phyloP scores from a whole-genome alignment of 2,329 filamentous ascomycete genomes.

The Paecilomyces dactylethromorphus region DNA sequence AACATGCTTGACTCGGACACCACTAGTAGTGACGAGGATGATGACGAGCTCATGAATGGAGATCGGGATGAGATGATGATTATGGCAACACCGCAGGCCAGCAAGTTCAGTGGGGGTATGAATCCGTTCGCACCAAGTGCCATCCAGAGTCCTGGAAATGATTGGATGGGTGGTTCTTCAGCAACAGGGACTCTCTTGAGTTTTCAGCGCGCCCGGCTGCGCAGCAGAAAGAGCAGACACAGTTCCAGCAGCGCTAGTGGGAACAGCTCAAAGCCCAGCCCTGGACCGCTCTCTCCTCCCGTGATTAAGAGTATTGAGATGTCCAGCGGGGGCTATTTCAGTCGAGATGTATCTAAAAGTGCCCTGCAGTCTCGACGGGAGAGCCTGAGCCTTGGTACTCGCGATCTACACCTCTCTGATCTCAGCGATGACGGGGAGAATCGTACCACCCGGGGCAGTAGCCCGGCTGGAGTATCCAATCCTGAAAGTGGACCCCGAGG shows the following conservation, averaged over 20 bases:
- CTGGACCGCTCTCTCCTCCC: conserved; percentile 72
- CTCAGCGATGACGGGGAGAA: conserved; percentile 73
- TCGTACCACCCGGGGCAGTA: conserved; percentile 24
- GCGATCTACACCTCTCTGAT: conserved; percentile 73
- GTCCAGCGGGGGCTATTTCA: conserved; percentile 49
- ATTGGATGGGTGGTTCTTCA: conserved; percentile 60
- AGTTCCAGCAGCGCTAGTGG: conserved; percentile 65
- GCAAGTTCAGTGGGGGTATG: conserved; percentile 45
- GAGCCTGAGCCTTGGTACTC: conserved; percentile 84
- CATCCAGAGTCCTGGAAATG: conserved; percentile 48
- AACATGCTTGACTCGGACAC: conserved; percentile 75
- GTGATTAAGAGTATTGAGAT: conserved; percentile 51
- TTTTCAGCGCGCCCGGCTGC: conserved; percentile 59
- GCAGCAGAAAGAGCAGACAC: conserved; percentile 55
- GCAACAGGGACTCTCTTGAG: conserved; percentile 72
- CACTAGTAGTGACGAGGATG: conserved; percentile 61
- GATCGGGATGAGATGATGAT: conserved; percentile 72
- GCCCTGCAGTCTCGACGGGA: conserved; percentile 61
- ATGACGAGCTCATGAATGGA: conserved; percentile 56
- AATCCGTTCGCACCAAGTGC: conserved; percentile 42
- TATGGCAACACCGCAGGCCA: conserved; percentile 68
- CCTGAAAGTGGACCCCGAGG: conserved; percentile 57
- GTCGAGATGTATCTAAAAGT: conserved; percentile 42
- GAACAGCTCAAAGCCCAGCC: conserved; percentile 61
- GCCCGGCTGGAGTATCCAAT: conserved; percentile 25